A percentile compares a stretch with the other conserved stretches of the same genome.
Conservation (phyloP, 345 rosid genomes). For the Cardamine resedifolia region DNA sequence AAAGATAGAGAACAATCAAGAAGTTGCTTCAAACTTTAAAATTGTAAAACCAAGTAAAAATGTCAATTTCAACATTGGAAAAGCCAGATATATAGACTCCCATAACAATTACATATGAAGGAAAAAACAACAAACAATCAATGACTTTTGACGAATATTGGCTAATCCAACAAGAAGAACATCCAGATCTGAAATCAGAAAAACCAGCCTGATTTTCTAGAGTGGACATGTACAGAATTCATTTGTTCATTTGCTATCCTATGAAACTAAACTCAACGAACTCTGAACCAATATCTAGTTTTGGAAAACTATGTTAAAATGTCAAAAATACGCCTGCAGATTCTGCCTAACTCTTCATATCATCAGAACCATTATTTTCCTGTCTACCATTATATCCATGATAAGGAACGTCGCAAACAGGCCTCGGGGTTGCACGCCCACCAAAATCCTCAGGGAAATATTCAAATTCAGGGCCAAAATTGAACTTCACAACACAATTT, state of each 20-base stretch:
- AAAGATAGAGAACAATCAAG: neutral
- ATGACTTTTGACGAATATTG: slow-evolving; percentile 28
- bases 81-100: neutral
- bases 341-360: slow-evolving; percentile 58
- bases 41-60: slow-evolving; percentile 9
- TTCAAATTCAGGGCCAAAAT: slow-evolving; percentile 90
- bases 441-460: slow-evolving; percentile 65
- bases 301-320: slow-evolving; percentile 28
- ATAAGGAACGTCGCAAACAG: slow-evolving; percentile 79
- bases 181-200: slow-evolving; percentile 21
- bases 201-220: slow-evolving; percentile 21
- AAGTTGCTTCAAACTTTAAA: slow-evolving; percentile 15
- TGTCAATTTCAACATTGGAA: slow-evolving; percentile 4
- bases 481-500: slow-evolving; percentile 82
- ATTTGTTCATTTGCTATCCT: slow-evolving; percentile 37
- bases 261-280: slow-evolving; percentile 18
- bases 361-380: slow-evolving; percentile 61
- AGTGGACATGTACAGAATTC: slow-evolving; percentile 32
- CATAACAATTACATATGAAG: slow-evolving; percentile 16
- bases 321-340: slow-evolving; percentile 23
- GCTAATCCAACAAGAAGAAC: slow-evolving; percentile 18
- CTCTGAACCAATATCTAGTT: slow-evolving; percentile 21
- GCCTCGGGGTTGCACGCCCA: slow-evolving; percentile 66
- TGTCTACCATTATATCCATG: slow-evolving; percentile 58
- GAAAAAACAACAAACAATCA: slow-evolving; percentile 13